Base-by-base conservation (phyloP, 2,329 filamentous ascomycete species). In the Xylaria polymorpha region DNA sequence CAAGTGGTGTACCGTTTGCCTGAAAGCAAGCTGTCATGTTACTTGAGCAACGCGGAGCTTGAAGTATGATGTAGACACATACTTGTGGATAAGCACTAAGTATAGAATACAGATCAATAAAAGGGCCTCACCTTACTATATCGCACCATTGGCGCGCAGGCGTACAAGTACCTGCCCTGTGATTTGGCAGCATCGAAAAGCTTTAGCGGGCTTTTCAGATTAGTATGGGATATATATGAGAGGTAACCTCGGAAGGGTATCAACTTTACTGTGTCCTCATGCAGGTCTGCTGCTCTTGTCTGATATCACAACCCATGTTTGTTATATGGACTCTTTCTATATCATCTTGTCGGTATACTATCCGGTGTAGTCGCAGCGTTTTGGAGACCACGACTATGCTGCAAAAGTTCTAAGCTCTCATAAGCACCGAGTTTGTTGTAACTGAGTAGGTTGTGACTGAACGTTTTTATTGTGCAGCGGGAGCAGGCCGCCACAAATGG, bases 1-100 rank as follows among this genome's bases (percentile, higher is more conserved):
- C 77, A 91, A 92, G 57, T 86, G 82, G 70, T 88, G 85, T 3
- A 90, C 88, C 0, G 90, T 90, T 73, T 91, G 86, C 57, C 91
- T 86, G 76, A 93, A 92, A 55, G 91, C 90, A 50, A 92, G 85
- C 73, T 74, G 20, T 35, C 22, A 57, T 32, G 6, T 29, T 43
- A 3, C 8, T 50, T 68, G 60, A 67, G 60, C 8, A 39, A 60
- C 10, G n/a, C 8, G 39, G 29, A 25, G 4, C 14, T 43, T 25
- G 22, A 10, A 8, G 12, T 32, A 35, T 37, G 14, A 46, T 18
- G 15, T 18, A 18, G 22, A 22, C 5, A 41, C 22, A 25, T 22
- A n/a, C 39, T 39, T 29, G 6, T 32, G 9, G 14, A 59, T 29
- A 29, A 29, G 25, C 25, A 39, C 14, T 4, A 6, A n/a, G 39